These are phyloP conservation scores for Sesbania bispinosa DNA, from an alignment of 306 rosid species.

Conservation along the genomic window DNA sequence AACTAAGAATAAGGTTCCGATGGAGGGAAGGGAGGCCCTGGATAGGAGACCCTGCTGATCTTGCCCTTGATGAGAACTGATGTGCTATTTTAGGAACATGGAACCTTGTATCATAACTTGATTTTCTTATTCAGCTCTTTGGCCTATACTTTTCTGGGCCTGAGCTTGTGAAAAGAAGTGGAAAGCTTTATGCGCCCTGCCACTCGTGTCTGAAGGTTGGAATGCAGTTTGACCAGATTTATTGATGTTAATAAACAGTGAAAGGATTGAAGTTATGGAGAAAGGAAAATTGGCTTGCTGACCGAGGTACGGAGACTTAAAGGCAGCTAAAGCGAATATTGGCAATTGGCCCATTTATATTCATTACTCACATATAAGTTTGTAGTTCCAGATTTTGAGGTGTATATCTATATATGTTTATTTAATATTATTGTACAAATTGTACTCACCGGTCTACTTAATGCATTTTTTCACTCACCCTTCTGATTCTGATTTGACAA, in stretches of 20 bases:
- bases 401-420: constrained; percentile 42
- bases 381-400: constrained; percentile 61
- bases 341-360: constrained; percentile 54
- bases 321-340: constrained; percentile 29
- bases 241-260: constrained; percentile 29
- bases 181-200: background rate
- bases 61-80: constrained; percentile 43
- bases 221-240: constrained; percentile 3
- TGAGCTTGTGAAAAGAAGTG: constrained; percentile 12
- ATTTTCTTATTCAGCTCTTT: constrained; percentile 18
- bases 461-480: constrained; percentile 27
- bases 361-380: constrained; percentile 48
- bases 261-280: constrained; percentile 30
- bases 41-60: constrained; percentile 77
- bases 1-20: constrained; percentile 59
- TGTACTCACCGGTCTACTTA: constrained; percentile 38
- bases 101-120: constrained; percentile 15
- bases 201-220: background rate
- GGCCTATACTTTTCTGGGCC: constrained; percentile 9
- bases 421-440: constrained; percentile 52
- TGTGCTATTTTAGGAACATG: constrained; percentile 2
- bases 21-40: constrained; percentile 87
- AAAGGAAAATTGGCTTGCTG: constrained; percentile 30
- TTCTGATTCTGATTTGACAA: background rate
- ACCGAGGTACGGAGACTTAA: constrained; percentile 30